Percentiles rank a stretch among this genome's conserved stretches.
These are phyloP conservation scores for Ulota crispa DNA, from an alignment of 225 moss, liverwort and hornwort species.

Conservation along the genomic window DNA sequence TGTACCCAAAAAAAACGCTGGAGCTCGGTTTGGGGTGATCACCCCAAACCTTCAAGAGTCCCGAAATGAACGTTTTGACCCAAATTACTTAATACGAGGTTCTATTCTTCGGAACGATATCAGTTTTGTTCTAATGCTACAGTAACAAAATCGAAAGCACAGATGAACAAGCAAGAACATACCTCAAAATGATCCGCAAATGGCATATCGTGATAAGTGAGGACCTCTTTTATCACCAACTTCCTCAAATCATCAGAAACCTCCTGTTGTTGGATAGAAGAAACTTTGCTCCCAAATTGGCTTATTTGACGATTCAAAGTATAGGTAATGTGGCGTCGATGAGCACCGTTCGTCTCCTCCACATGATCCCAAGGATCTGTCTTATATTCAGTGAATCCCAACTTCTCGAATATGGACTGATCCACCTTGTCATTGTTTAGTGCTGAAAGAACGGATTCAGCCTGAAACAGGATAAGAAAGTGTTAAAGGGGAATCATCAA, in stretches of 20 bases:
- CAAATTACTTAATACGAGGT: too few relatives aligned
- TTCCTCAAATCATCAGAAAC: conserved; percentile 43
- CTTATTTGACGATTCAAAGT: conserved; percentile 55
- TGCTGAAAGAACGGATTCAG: conserved; percentile 32
- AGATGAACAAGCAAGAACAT: neutral
- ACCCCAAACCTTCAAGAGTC: too few relatives aligned
- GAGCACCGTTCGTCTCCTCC: conserved; percentile 49
- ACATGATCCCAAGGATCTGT: conserved; percentile 68
- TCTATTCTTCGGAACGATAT: neutral
- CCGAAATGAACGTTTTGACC: too few relatives aligned
- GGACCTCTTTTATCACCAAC: conserved; percentile 54
- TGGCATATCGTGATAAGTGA: conserved; percentile 67
- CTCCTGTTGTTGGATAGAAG: conserved; percentile 64
- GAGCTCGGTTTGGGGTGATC: too few relatives aligned
- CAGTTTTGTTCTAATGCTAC: neutral
- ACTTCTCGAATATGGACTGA: conserved; percentile 50
- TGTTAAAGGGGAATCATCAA: neutral
- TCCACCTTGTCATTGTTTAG: conserved; percentile 40
- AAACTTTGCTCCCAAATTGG: conserved; percentile 71
- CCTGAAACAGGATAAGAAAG: conserved; percentile 25
- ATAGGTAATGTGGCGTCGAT: conserved; percentile 59
- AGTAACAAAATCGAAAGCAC: neutral
- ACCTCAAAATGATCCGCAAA: conserved; percentile 84
- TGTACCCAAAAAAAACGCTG: too few relatives aligned
- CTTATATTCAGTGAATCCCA: conserved; percentile 59